Percentiles rank a stretch among this genome's conserved stretches.
These are phyloP conservation scores for Barnettozyma siamensis DNA, from an alignment of 805 yeast genomes.

Conservation along the genomic window DNA sequence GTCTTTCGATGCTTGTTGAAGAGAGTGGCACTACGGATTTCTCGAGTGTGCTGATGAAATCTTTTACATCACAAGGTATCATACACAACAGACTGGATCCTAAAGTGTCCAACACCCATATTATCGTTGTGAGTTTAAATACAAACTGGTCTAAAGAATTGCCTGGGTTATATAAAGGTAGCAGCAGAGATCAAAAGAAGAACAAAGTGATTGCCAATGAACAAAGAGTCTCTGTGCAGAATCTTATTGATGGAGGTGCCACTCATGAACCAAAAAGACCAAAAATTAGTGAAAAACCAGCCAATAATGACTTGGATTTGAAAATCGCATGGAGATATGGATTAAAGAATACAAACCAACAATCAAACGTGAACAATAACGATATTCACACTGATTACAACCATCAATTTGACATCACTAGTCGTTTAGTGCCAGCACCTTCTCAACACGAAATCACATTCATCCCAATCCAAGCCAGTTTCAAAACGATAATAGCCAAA, in stretches of 20 bases:
- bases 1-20: constrained; percentile 62
- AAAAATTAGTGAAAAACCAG: constrained; percentile 1
- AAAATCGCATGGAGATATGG: constrained; percentile 96
- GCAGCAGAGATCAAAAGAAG: constrained; percentile 59
- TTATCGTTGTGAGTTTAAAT: constrained; percentile 56
- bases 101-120: constrained; percentile 44
- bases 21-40: constrained; percentile 90
- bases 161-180: constrained; percentile 74
- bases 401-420: constrained; percentile 72
- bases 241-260: constrained; percentile 38
- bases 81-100: constrained; percentile 51
- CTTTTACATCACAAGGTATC: constrained; percentile 73
- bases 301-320: constrained; percentile 38
- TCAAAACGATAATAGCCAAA: constrained; percentile 31
- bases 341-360: constrained; percentile 31
- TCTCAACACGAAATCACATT: constrained; percentile 53
- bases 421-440: constrained; percentile 63
- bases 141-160: constrained; percentile 59
- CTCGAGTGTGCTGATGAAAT: constrained; percentile 59
- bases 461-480: constrained; percentile 35
- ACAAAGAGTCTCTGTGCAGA: constrained; percentile 61
- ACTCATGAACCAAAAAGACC: constrained; percentile 8
- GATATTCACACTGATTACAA: constrained; percentile 47
- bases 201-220: constrained; percentile 51
- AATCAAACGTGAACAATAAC: constrained; percentile 18